phyloP scores from a whole-genome alignment of 352 stramenopile species.

The Phytophthora brassicae region DNA sequence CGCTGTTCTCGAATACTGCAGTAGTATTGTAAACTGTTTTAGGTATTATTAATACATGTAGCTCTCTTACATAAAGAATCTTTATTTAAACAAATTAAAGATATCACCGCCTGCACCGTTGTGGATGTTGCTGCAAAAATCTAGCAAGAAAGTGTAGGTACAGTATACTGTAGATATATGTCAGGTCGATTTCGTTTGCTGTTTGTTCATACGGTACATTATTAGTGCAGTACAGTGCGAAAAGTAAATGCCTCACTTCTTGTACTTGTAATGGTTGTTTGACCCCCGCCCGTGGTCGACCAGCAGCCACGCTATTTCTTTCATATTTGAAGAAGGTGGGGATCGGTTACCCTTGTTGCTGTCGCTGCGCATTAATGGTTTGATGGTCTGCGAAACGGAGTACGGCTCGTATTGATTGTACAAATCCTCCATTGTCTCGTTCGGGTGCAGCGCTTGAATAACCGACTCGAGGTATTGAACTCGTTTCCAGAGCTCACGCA shows the following conservation, averaged over 20 bases:
- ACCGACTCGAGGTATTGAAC: conserved; percentile 62
- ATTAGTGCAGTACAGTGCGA: background rate
- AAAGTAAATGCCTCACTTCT: background rate
- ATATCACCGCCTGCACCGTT: too few relatives aligned
- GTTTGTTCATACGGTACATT: too few relatives aligned
- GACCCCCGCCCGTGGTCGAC: conserved; percentile 15
- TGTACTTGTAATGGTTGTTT: too few relatives aligned
- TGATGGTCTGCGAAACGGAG: conserved; percentile 26
- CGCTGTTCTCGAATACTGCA: too few relatives aligned
- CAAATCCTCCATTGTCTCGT: conserved; percentile 31
- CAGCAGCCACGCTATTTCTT: conserved; percentile 33
- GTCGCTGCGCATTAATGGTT: conserved; percentile 17
- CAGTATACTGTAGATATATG: too few relatives aligned
- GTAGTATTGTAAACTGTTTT: too few relatives aligned
- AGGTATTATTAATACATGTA: too few relatives aligned
- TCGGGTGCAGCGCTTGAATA: conserved; percentile 35
- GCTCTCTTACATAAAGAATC: too few relatives aligned
- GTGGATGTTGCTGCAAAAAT: too few relatives aligned
- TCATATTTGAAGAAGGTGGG: conserved; percentile 21
- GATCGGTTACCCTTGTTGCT: conserved; percentile 4
- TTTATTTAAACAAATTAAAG: too few relatives aligned
- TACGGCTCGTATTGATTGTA: conserved; percentile 52
- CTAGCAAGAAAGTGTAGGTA: too few relatives aligned
- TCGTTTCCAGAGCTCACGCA: conserved; percentile 56
- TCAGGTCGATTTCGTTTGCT: too few relatives aligned